phyloP scores from a whole-genome alignment of 768 basidiomycete genomes.

The Collybiopsis luxurians region DNA sequence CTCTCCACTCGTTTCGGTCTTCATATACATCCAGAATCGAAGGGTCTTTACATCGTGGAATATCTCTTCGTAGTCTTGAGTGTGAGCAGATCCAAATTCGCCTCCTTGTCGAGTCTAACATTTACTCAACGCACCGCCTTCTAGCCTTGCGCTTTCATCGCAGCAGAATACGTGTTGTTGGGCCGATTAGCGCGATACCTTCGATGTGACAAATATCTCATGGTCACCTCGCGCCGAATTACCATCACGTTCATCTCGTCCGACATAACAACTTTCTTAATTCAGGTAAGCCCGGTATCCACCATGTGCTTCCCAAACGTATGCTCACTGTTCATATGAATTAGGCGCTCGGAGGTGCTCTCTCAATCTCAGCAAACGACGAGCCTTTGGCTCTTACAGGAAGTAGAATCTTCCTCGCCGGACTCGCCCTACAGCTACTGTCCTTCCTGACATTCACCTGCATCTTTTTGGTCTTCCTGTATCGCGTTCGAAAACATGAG shows the following conservation, averaged over 20 bases:
- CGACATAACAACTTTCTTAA: slow-evolving; percentile 51
- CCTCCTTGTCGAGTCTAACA: too few relatives aligned
- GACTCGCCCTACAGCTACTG: slow-evolving; percentile 51
- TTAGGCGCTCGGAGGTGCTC: slow-evolving; percentile 33
- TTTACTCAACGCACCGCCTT: too few relatives aligned
- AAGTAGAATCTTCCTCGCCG: slow-evolving; percentile 46
- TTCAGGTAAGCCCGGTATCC: slow-evolving; percentile 34
- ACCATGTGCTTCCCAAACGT: neutral
- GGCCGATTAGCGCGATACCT: slow-evolving; percentile 45
- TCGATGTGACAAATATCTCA: slow-evolving; percentile 33
- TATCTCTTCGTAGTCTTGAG: slow-evolving; percentile 49
- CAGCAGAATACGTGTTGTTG: slow-evolving; percentile 50
- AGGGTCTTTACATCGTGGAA: slow-evolving; percentile 51
- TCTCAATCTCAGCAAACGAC: slow-evolving; percentile 27
- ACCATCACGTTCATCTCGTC: slow-evolving; percentile 47
- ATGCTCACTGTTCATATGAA: neutral
- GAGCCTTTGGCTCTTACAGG: slow-evolving; percentile 18
- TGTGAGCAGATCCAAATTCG: too few relatives aligned
- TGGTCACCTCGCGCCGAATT: slow-evolving; percentile 36
- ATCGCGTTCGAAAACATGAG: slow-evolving; percentile 40
- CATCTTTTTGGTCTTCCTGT: slow-evolving; percentile 47
- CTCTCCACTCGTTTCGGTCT: slow-evolving; percentile 55
- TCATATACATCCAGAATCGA: slow-evolving; percentile 50
- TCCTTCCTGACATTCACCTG: slow-evolving; percentile 50
- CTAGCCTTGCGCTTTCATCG: slow-evolving; percentile 65